Evolutionary conservation across 1,284 basidiomycete species (phyloP).

Genomic region (Microbotryum intermedium): DNA sequence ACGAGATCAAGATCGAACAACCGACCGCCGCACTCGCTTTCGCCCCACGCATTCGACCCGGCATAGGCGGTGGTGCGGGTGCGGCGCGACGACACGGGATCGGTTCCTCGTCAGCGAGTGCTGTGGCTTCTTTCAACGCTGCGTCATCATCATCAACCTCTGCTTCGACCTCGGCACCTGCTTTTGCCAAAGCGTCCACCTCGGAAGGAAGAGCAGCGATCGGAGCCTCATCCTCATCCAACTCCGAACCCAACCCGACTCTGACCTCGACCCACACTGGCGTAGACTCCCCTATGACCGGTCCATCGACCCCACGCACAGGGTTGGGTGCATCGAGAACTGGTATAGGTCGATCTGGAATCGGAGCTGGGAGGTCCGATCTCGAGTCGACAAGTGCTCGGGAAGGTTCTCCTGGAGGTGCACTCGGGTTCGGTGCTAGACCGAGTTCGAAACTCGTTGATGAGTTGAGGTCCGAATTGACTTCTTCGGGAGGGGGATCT

Average conservation of each 20-base stretch:
- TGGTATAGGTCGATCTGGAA: background rate
- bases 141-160: background rate
- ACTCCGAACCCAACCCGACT: background rate
- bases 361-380: background rate
- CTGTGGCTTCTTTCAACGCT: background rate
- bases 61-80: conserved; percentile 4
- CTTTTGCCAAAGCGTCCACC: conserved; percentile 6
- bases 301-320: background rate
- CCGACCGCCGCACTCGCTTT: conserved; percentile 37
- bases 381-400: background rate
- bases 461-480: conserved; percentile 4
- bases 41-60: conserved; percentile 39
- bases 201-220: background rate
- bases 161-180: background rate
- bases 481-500: too few relatives aligned
- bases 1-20: conserved; percentile 36
- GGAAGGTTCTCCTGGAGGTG: background rate
- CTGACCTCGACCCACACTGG: background rate
- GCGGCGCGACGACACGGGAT: background rate
- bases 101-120: background rate
- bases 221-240: background rate
- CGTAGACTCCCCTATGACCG: conserved; percentile 7
- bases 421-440: conserved; percentile 3
- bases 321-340: background rate
- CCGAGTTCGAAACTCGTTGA: conserved; percentile 2